phyloP scores from a whole-genome alignment of 2,329 filamentous ascomycete species.

The Aspergillus cejpii region DNA sequence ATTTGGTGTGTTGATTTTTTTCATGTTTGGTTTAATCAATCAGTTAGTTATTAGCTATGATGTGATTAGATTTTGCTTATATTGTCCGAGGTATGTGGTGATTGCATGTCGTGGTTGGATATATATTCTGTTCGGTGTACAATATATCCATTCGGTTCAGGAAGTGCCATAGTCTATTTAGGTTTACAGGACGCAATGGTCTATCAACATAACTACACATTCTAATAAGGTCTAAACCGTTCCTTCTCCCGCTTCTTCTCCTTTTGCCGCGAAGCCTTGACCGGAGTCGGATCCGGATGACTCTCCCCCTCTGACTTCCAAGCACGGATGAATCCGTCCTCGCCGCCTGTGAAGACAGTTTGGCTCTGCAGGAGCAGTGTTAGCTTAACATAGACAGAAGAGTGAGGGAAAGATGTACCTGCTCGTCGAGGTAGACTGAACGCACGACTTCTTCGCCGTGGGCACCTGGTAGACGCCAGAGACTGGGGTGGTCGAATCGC shows the following conservation, averaged over 20 bases:
- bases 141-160: too few species aligned
- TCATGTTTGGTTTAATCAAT: too few species aligned
- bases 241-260: conserved; percentile 34
- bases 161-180: too few species aligned
- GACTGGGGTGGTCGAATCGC: conserved; percentile 35
- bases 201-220: not conserved
- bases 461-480: conserved; percentile 41
- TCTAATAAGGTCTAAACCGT: conserved; percentile 36
- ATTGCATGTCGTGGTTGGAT: too few species aligned
- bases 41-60: too few species aligned
- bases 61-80: too few species aligned
- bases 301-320: conserved; percentile 29
- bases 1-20: conserved; percentile 1
- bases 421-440: conserved; percentile 41
- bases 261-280: conserved; percentile 25
- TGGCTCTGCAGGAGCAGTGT: conserved; percentile 24
- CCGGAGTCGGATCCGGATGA: conserved; percentile 13
- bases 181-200: too few species aligned
- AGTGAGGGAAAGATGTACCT: conserved; percentile 27
- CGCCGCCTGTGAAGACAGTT: conserved; percentile 41
- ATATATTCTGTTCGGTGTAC: too few species aligned
- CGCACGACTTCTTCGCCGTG: conserved; percentile 46
- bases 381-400: not conserved
- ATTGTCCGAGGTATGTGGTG: too few species aligned
- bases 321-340: conserved; percentile 39